A percentile compares a stretch with the other conserved stretches of the same genome.
These are phyloP conservation scores for Barnettozyma siamensis DNA, from an alignment of 805 yeast genomes.

Conservation along the genomic window DNA sequence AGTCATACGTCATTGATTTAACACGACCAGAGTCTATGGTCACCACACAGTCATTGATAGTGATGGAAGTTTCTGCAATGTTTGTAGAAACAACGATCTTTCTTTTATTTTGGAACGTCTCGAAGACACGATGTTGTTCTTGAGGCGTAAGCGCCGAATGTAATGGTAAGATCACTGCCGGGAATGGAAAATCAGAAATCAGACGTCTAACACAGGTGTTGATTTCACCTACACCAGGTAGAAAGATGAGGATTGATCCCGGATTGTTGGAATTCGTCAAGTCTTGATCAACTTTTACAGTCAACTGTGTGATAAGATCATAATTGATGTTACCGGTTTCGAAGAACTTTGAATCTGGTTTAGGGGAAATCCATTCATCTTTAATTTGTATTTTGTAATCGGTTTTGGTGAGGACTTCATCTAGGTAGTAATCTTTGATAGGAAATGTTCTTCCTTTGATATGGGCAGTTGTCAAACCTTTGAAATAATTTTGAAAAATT, in stretches of 20 bases:
- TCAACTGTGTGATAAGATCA: slow-evolving; percentile 57
- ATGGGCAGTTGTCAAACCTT: slow-evolving; percentile 58
- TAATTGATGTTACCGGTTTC: slow-evolving; percentile 66
- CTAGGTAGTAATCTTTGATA: slow-evolving; percentile 69
- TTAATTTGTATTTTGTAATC: slow-evolving; percentile 47
- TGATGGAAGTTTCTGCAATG: slow-evolving; percentile 95
- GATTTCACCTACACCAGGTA: slow-evolving; percentile 91
- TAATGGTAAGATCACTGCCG: slow-evolving; percentile 55
- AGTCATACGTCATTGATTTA: slow-evolving; percentile 68
- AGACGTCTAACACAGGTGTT: slow-evolving; percentile 49
- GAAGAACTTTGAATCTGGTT: slow-evolving; percentile 61
- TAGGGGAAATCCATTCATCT: slow-evolving; percentile 45
- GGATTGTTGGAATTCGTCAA: slow-evolving; percentile 35
- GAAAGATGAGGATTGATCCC: slow-evolving; percentile 79
- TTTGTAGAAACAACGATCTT: slow-evolving; percentile 88
- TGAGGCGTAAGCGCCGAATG: slow-evolving; percentile 83
- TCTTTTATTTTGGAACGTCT: slow-evolving; percentile 48
- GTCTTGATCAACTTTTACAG: slow-evolving; percentile 44
- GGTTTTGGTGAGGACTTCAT: slow-evolving; percentile 50
- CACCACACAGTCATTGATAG: slow-evolving; percentile 91
- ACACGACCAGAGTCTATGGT: slow-evolving; percentile 87
- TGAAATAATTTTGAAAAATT: slow-evolving; percentile 62
- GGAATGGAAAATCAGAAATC: slow-evolving; percentile 23
- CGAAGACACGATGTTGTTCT: slow-evolving; percentile 78
- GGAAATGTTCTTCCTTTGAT: slow-evolving; percentile 95